Conservation (phyloP, 352 stramenopile species). For the Phytophthora ramorum region DNA sequence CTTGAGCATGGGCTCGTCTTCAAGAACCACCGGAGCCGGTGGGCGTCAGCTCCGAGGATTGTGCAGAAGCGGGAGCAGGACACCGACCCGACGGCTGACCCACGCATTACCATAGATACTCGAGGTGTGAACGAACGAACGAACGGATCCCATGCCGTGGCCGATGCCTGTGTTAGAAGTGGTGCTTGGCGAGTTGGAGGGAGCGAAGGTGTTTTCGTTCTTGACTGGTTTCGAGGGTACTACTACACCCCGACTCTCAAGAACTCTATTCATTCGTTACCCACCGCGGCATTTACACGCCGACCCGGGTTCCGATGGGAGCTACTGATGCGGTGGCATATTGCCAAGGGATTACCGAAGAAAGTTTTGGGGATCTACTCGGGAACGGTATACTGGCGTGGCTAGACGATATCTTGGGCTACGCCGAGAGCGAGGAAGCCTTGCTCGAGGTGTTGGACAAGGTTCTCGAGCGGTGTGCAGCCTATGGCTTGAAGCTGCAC, state of each 20-base stretch:
- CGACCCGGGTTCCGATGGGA: slow-evolving; percentile 11
- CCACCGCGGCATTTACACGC: slow-evolving; percentile 15
- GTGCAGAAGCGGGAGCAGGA: slow-evolving; percentile 12
- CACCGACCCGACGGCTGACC: slow-evolving; percentile 10
- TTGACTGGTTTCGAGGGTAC: slow-evolving; percentile 8
- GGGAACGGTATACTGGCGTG: slow-evolving; percentile 28
- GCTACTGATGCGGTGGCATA: slow-evolving; percentile 2
- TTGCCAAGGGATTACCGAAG: too few relatives aligned
- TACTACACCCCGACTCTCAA: slow-evolving; percentile 22
- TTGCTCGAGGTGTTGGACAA: slow-evolving; percentile 27
- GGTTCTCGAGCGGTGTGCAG: slow-evolving; percentile 14
- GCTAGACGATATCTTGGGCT: slow-evolving; percentile 40
- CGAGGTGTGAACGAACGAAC: slow-evolving; percentile 25
- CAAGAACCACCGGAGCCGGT: slow-evolving; percentile 12
- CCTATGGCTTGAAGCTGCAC: slow-evolving; percentile 44
- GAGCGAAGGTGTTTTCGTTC: background rate
- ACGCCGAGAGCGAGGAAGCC: slow-evolving; percentile 9
- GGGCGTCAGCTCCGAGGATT: slow-evolving; percentile 13
- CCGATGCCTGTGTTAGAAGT: slow-evolving; percentile 25
- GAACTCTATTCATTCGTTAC: slow-evolving; percentile 16
- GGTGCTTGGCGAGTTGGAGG: slow-evolving; percentile 4
- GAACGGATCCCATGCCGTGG: slow-evolving; percentile 32
- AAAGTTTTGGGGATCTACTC: slow-evolving; percentile 22
- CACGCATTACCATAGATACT: slow-evolving; percentile 35
- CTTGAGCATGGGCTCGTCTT: background rate